A percentile compares a stretch with the other conserved stretches of the same genome.
These are phyloP conservation scores for Hebeloma cylindrosporum DNA, from an alignment of 768 basidiomycete genomes.

Conservation along the genomic window DNA sequence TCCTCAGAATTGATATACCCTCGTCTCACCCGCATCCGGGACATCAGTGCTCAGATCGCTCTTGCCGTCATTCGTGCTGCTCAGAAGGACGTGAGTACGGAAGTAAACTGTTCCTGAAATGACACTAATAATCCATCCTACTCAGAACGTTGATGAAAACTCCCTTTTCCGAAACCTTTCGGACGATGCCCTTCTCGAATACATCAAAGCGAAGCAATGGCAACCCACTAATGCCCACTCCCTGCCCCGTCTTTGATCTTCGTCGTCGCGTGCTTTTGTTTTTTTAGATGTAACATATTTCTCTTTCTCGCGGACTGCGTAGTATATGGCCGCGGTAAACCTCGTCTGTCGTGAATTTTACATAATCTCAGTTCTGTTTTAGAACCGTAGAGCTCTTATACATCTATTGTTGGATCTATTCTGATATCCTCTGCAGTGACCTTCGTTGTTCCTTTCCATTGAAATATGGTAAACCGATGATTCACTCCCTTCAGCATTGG, in stretches of 20 bases:
- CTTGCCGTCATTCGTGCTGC: slow-evolving; percentile 62
- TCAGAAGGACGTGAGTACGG: slow-evolving; percentile 54
- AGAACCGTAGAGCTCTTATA: slow-evolving; percentile 22
- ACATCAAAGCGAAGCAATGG: slow-evolving; percentile 60
- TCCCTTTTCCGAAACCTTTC: slow-evolving; percentile 45
- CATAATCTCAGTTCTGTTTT: neutral
- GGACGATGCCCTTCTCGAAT: slow-evolving; percentile 46
- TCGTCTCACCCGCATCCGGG: slow-evolving; percentile 62
- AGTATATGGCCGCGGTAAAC: too few relatives aligned
- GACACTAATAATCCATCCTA: neutral
- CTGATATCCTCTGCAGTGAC: slow-evolving; percentile 16
- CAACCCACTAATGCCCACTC: slow-evolving; percentile 35
- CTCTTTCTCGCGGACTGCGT: slow-evolving; percentile 3
- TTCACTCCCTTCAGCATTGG: slow-evolving; percentile 86
- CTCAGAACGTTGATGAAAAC: slow-evolving; percentile 47
- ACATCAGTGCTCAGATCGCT: slow-evolving; percentile 63
- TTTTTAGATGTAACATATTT: slow-evolving; percentile 12
- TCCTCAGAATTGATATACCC: slow-evolving; percentile 64
- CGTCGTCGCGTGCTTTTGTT: neutral
- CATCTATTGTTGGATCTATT: slow-evolving; percentile 39
- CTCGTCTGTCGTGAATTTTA: neutral
- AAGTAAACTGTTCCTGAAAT: neutral
- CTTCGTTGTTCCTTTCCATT: slow-evolving; percentile 52
- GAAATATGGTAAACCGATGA: slow-evolving; percentile 76
- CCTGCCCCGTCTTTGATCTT: slow-evolving; percentile 31